phyloP scores from a whole-genome alignment of 2,329 filamentous ascomycete genomes.

The Rugonectria rugulosa region DNA sequence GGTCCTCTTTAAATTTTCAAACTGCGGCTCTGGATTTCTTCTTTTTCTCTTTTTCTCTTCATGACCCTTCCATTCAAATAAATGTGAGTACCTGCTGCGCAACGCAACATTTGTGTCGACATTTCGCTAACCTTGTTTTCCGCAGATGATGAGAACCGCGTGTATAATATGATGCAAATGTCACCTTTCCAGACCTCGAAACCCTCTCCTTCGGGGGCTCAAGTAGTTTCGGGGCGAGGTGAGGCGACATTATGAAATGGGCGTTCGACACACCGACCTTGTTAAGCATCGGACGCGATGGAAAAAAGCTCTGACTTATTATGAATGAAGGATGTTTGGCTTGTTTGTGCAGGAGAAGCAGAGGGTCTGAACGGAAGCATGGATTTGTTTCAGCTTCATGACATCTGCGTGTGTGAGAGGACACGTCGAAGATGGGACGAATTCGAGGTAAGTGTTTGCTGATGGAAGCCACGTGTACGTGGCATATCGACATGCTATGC shows the following conservation, averaged over 20 bases:
- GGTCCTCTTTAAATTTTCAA: conserved; percentile 48
- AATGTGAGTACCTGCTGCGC: conserved; percentile 70
- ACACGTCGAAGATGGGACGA: neutral
- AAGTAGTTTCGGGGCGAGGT: conserved; percentile 81
- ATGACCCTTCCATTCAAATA: conserved; percentile 99
- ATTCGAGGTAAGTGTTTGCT: neutral
- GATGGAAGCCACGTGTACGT: too few species aligned
- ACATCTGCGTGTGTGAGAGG: neutral
- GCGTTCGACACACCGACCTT: conserved; percentile 99
- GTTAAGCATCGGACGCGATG: conserved; percentile 97
- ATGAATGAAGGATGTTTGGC: conserved; percentile 45
- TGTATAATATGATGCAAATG: conserved; percentile 87
- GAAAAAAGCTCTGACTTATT: conserved; percentile 91
- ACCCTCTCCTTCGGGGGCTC: conserved; percentile 87
- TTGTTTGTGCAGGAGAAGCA: neutral
- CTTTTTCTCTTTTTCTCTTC: conserved; percentile 64
- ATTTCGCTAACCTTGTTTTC: conserved; percentile 43
- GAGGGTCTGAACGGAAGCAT: neutral
- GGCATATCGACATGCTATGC: too few species aligned
- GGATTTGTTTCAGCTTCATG: neutral
- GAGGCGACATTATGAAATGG: conserved; percentile 86
- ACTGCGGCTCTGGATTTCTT: conserved; percentile 43
- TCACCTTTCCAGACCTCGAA: conserved; percentile 69
- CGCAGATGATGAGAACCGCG: conserved; percentile 99
- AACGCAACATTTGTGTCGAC: neutral